These are phyloP conservation scores for Aspergillus floridensis DNA, from an alignment of 2,329 filamentous ascomycete species.

Conservation along the genomic window DNA sequence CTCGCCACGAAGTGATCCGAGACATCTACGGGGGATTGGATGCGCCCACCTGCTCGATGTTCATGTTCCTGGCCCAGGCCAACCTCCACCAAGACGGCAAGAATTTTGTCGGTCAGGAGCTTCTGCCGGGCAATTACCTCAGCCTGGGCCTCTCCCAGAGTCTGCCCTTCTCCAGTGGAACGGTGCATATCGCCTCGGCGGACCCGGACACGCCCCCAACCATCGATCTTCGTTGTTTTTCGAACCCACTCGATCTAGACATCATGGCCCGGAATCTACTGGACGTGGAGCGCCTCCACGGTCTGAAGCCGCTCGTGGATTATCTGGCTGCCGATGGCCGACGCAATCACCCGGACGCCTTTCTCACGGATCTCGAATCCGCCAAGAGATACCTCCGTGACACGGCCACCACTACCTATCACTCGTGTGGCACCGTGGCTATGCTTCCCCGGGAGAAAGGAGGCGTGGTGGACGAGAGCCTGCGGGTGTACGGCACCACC, in stretches of 20 bases:
- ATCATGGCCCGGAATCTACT: slow-evolving; percentile 14
- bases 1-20: too few relatives aligned
- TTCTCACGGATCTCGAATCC: slow-evolving; percentile 8
- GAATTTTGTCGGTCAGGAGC: neutral
- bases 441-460: slow-evolving; percentile 33
- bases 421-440: slow-evolving; percentile 17
- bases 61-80: too few relatives aligned
- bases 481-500: slow-evolving; percentile 32
- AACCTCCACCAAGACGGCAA: neutral
- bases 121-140: too few relatives aligned
- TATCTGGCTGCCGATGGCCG: neutral
- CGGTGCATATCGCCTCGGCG: neutral
- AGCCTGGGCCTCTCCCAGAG: neutral
- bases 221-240: slow-evolving; percentile 10
- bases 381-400: slow-evolving; percentile 12
- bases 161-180: neutral
- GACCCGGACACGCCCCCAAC: neutral
- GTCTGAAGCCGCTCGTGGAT: neutral
- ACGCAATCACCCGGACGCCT: neutral
- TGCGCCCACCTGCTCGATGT: too few relatives aligned
- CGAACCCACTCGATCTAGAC: slow-evolving; percentile 16
- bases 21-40: too few relatives aligned
- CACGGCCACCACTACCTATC: slow-evolving; percentile 8
- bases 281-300: slow-evolving; percentile 11
- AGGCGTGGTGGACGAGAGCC: slow-evolving; percentile 32